Percentiles rank a stretch among this genome's conserved stretches.
These are phyloP conservation scores for Solanum hybrid DNA, from an alignment of 305 asterid genomes.

Conservation along the genomic window DNA sequence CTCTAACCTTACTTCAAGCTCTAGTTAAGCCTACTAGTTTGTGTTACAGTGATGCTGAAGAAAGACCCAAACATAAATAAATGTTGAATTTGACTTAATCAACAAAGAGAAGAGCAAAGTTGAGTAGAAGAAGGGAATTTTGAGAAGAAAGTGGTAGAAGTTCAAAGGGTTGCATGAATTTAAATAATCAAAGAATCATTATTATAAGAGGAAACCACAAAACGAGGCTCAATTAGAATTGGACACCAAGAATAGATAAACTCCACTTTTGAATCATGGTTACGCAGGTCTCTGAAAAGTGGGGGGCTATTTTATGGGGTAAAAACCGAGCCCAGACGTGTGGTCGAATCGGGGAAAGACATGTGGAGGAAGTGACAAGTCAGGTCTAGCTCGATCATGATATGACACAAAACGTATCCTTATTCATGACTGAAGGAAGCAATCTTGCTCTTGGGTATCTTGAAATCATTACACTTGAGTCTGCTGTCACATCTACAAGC, in stretches of 20 bases:
- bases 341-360: not conserved
- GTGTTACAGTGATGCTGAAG: too few species aligned
- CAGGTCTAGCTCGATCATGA: not conserved
- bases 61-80: too few species aligned
- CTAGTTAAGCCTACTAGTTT: too few species aligned
- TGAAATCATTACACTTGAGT: not conserved
- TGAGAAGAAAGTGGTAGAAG: not conserved
- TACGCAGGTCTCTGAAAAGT: not conserved
- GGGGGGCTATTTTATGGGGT: not conserved
- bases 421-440: not conserved
- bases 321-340: not conserved
- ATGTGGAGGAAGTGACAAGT: not conserved
- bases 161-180: not conserved
- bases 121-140: not conserved
- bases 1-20: too few species aligned
- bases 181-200: not conserved
- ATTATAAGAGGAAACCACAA: not conserved
- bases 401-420: not conserved
- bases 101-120: not conserved
- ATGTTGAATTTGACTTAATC: not conserved
- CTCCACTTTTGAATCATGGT: not conserved
- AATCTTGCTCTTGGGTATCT: not conserved
- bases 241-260: not conserved
- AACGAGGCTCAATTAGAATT: not conserved
- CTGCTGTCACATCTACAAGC: not conserved